Base-by-base conservation (phyloP, 202 grass and related monocot genomes). In the Bolboschoenoplectus hybrid region DNA sequence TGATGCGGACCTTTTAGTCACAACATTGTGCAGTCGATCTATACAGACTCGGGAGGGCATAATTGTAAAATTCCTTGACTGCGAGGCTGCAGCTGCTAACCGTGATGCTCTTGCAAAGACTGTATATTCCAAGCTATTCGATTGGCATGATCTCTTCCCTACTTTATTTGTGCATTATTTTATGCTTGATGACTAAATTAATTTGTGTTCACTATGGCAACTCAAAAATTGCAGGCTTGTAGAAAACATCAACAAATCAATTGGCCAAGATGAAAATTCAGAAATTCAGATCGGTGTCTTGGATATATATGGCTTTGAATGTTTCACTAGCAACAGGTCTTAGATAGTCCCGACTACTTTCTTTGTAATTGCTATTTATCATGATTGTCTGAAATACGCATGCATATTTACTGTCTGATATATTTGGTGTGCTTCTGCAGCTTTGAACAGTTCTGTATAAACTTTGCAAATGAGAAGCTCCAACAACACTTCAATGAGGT, bases 401-500 rank as follows among this genome's bases (percentile, higher is more conserved):
- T 43, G 44, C 60, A 76, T 38, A 70, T 19, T 64, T 49, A 35
- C 40, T 70, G 79, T 82, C 9, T 83, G 61, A 41, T 47, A 49
- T 62, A 38, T 73, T 80, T 90, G 40, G 87, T 88, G 81, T 89
- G 47, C 81, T 57, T 82, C 35, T 91, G 66, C 51, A 98, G 96
- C 71, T 98, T 98, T 88, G 96, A 98, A 89, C 96, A 98, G 85
- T 96, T 98, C 82, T 98, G 96, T 89, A 98, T 98, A 66, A 98
- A 98, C 67, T 98, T 98, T 85, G 96, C 96, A 49, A 98, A 98
- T 88, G 96, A 98, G 84, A 98, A 98, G 51, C 96, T 98, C 82
- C 96, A 98, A 86, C 96, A 98, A 89, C 93, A 98, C 83, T 98
- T 98, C 74, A 98, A 98, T 20, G 96, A 98, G 93, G 96, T 95